Conservation (phyloP, 2,329 filamentous ascomycete genomes). For the Fusarium oligoseptatum region DNA sequence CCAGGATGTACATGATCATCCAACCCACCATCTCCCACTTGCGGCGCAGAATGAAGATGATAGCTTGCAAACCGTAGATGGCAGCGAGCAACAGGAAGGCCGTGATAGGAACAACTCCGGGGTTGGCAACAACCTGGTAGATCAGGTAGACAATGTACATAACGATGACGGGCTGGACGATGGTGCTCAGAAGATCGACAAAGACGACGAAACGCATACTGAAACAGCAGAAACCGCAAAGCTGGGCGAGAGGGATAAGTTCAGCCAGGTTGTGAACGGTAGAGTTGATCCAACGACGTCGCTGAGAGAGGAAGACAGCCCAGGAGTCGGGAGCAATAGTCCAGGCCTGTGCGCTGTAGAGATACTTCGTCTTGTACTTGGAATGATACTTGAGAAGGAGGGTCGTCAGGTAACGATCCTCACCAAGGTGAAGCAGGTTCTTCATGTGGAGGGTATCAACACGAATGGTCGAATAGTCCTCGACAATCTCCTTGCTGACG, state of each 20-base stretch:
- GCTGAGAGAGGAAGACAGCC: conserved; percentile 95
- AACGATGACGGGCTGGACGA: conserved; percentile 91
- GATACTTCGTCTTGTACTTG: conserved; percentile 99
- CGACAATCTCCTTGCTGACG: conserved; percentile 91
- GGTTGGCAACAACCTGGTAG: conserved; percentile 74
- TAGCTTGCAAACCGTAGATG: conserved; percentile 96
- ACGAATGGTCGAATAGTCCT: conserved; percentile 90
- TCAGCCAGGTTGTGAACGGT: conserved; percentile 98
- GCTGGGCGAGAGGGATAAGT: conserved; percentile 90
- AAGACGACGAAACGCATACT: conserved; percentile 99
- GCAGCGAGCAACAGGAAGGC: conserved; percentile 91
- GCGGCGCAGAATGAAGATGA: conserved; percentile 95
- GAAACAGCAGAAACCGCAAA: conserved; percentile 99
- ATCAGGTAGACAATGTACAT: conserved; percentile 93
- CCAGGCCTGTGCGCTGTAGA: conserved; percentile 92
- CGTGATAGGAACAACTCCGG: conserved; percentile 80
- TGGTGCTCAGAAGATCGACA: conserved; percentile 89
- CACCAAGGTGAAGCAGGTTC: conserved; percentile 94
- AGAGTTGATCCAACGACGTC: conserved; percentile 99
- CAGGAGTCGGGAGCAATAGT: conserved; percentile 97
- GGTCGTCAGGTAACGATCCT: conserved; percentile 97
- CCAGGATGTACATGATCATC: conserved; percentile 96
- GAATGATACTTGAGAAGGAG: conserved; percentile 91
- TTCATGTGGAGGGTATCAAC: conserved; percentile 99
- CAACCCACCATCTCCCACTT: conserved; percentile 99